Evolutionary conservation across 139 green algal genomes (phyloP).

Genomic region (Chlorella ohadii): DNA sequence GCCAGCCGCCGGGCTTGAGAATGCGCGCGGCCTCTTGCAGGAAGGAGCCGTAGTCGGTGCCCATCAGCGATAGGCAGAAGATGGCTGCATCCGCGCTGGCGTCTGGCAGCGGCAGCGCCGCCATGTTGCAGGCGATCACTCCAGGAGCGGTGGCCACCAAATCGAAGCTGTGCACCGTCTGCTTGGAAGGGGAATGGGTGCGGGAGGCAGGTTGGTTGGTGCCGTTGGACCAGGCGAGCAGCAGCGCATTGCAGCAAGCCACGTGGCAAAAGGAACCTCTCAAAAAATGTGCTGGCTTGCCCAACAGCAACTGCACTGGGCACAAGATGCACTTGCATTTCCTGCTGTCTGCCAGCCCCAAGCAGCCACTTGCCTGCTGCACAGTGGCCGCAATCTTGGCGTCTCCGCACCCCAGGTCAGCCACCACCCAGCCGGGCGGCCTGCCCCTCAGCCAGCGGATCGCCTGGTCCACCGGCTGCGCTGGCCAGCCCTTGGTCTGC

Average conservation of each 20-base stretch:
- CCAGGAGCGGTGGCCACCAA: slow-evolving; percentile 78
- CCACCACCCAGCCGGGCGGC: slow-evolving; percentile 63
- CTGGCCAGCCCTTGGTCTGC: slow-evolving; percentile 88
- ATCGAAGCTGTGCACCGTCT: slow-evolving; percentile 90
- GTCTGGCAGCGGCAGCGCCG: slow-evolving; percentile 52
- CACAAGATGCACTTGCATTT: too few relatives aligned
- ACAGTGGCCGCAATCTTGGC: slow-evolving; percentile 71
- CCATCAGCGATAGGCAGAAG: slow-evolving; percentile 98
- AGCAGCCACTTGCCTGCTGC: too few relatives aligned
- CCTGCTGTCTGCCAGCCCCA: too few relatives aligned
- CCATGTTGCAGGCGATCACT: slow-evolving; percentile 96
- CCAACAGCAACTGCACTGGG: too few relatives aligned
- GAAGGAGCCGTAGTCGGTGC: slow-evolving; percentile 89
- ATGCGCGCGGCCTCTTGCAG: slow-evolving; percentile 88
- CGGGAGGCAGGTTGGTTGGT: too few relatives aligned
- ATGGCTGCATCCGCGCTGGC: slow-evolving; percentile 84
- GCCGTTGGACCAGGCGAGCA: too few relatives aligned
- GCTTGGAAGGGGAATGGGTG: slow-evolving; percentile 7
- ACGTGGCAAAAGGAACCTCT: too few relatives aligned
- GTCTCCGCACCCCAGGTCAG: slow-evolving; percentile 97
- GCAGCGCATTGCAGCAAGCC: too few relatives aligned
- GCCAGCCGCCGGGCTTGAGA: slow-evolving; percentile 71
- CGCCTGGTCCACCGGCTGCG: slow-evolving; percentile 84
- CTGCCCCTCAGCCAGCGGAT: slow-evolving; percentile 65
- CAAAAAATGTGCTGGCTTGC: too few relatives aligned